These are phyloP conservation scores for Saccharomycopsis schoenii DNA, from an alignment of 805 yeast genomes.

Conservation along the genomic window DNA sequence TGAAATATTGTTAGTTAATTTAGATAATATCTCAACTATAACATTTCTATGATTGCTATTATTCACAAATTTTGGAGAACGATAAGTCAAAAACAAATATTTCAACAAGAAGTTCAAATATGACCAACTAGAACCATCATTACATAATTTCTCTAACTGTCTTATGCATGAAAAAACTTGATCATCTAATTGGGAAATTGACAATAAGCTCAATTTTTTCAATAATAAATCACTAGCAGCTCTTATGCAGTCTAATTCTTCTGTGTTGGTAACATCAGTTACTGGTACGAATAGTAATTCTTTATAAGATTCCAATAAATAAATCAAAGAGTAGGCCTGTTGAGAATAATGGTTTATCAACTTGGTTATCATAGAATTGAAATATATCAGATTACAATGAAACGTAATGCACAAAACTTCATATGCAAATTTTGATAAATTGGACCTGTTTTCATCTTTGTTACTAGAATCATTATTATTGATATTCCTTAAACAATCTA, in stretches of 20 bases:
- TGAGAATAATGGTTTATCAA: background rate
- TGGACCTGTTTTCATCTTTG: background rate
- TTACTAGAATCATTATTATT: background rate
- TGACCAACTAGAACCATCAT: background rate
- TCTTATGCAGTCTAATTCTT: background rate
- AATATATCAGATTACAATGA: background rate
- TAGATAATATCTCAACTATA: background rate
- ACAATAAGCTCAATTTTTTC: slow-evolving; percentile 1
- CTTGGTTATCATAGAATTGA: background rate
- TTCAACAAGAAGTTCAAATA: background rate
- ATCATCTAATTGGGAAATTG: slow-evolving; percentile 6
- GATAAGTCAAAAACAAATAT: background rate
- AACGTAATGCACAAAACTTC: background rate
- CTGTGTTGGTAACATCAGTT: background rate
- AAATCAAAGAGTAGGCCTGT: background rate
- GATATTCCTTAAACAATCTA: background rate
- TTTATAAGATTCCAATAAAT: background rate
- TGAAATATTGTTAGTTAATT: background rate
- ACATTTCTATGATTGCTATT: background rate
- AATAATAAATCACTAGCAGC: background rate
- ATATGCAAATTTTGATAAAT: background rate
- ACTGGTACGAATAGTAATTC: background rate
- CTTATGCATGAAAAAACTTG: background rate
- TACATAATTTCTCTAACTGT: background rate
- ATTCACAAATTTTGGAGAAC: background rate